Base-by-base conservation (phyloP, 2,329 filamentous ascomycete genomes). In the Cadophora sp. region DNA sequence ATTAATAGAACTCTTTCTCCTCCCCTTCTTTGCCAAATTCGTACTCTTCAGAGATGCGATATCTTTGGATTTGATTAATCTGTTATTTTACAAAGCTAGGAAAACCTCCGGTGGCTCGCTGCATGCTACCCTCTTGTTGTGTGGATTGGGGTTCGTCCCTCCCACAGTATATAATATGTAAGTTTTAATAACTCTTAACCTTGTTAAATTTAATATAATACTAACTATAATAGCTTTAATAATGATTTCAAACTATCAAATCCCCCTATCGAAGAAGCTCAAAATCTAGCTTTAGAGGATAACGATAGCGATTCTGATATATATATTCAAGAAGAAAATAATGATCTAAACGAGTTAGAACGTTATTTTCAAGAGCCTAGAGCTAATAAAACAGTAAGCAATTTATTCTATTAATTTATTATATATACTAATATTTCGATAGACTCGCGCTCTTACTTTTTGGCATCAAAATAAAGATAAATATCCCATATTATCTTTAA, bases 401-500 rank as follows among this genome's bases (percentile, higher is more conserved):
- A 22, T 48, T 4, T 48, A 48, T 48, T 48, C 4, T 48, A 48
- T 48, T 20, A 20, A 4, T 20, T 20, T 43, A 43, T 20, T 48
- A 48, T 48, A 48, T 48, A 20, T 20, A 48, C 45, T 48, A 48
- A 48, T 48, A 20, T 20, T 48, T 4, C 11, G 6, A 48, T 48
- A 48, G 45, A 48, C 45, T 48, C n/a, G 45, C 3, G 4, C 45
- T 48, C n/a, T 48, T 48, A 22, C 45, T 48, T 48, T 48, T 48
- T 48, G 20, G 18, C n/a, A 4, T 48, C 11, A 48, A 48, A 48
- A 48, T 48, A 48, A 22, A 48, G 45, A 48, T 48, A 48, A 48
- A 48, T 48, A 48, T 20, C n/a, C 45, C 20, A 20, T 48, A 48
- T 48, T 48, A 48, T 48, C n/a, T 48, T 48, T 48, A 48, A 48